Base-by-base conservation (phyloP, 1,284 basidiomycete species). In the Phenoliferia sp. region DNA sequence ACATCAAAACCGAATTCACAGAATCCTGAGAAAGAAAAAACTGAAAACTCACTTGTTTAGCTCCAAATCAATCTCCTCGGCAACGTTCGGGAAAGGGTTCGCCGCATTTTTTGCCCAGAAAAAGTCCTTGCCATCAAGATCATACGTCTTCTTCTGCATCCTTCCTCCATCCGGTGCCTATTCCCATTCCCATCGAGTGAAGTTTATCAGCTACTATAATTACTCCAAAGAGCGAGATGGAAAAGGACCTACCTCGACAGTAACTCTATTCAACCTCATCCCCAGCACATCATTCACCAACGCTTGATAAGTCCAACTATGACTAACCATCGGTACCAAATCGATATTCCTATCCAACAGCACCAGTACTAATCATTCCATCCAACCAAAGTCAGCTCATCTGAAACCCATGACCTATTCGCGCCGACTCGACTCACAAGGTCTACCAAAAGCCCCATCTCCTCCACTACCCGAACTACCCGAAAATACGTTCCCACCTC, bases 281-380 rank as follows among this genome's bases (percentile, higher is more conserved):
- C 96, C 91, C 34, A 99, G 86, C 69, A 97, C 98, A 77, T 99
- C 96, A 59, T 95, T 95, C 0, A 98, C 92, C 28, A 99, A 86
- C 0, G 96, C 94, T 80, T 99, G 96, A 77, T 99, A 99, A 34
- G 96, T 99, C 96, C 96, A 99, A 2, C 94, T 94, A 78, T 99
- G 96, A 2, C 92, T 90, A 19, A 99, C 80, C 85, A 96, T 93
- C 4, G 96, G 91, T 1, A 95, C 90, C 19, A 99, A 84, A 78
- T 99, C 96, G 61, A 99, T 84, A 75, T 98, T 99, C 35, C 96
- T 86, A 78, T 99, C 96, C 64, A 99, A 83, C 58, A 99, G 87
- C 59, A 98, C 87, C 9, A 99, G 84, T 50, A 99, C 92, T 94
- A 75, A 28, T 33, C 22, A 34, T 3, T 4, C 17, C 28, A 31